Conservation (phyloP, 2,329 filamentous ascomycete species). For the Bimuria novae-zelandiae region DNA sequence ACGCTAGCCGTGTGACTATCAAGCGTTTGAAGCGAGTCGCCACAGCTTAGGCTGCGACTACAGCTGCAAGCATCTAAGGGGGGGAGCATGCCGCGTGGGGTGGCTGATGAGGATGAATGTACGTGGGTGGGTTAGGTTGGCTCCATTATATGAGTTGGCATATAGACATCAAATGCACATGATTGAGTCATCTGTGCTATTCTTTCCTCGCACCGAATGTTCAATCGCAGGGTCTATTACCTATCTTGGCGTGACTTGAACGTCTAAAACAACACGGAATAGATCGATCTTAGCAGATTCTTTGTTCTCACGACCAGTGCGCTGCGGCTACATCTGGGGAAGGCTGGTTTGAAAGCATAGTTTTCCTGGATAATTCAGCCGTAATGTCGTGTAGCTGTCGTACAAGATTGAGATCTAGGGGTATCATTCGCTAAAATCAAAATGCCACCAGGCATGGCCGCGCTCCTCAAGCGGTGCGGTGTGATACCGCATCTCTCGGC, state of each 20-base stretch:
- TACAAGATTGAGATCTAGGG: not conserved
- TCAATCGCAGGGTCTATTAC: too few species aligned
- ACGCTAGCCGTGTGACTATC: not conserved
- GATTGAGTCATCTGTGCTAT: constrained; percentile 3
- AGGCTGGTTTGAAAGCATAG: too few species aligned
- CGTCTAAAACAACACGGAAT: too few species aligned
- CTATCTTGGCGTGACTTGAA: too few species aligned
- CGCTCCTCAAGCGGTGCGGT: too few species aligned
- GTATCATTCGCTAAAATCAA: not conserved
- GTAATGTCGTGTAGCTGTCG: too few species aligned
- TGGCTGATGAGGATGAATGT: not conserved
- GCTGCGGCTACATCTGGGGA: too few species aligned
- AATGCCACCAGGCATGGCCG: not conserved
- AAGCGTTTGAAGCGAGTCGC: not conserved
- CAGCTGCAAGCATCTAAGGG: not conserved
- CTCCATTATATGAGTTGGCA: not conserved
- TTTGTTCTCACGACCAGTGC: too few species aligned
- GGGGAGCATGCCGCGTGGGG: constrained; percentile 3
- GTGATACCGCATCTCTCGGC: not conserved
- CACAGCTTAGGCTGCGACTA: constrained; percentile 7
- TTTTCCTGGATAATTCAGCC: too few species aligned
- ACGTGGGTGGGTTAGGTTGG: not conserved
- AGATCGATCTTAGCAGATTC: too few species aligned
- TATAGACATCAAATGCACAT: constrained; percentile 9
- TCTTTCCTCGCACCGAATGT: too few species aligned